Evolutionary conservation across 352 stramenopile species (phyloP).

Genomic region (Phytophthora vignae): DNA sequence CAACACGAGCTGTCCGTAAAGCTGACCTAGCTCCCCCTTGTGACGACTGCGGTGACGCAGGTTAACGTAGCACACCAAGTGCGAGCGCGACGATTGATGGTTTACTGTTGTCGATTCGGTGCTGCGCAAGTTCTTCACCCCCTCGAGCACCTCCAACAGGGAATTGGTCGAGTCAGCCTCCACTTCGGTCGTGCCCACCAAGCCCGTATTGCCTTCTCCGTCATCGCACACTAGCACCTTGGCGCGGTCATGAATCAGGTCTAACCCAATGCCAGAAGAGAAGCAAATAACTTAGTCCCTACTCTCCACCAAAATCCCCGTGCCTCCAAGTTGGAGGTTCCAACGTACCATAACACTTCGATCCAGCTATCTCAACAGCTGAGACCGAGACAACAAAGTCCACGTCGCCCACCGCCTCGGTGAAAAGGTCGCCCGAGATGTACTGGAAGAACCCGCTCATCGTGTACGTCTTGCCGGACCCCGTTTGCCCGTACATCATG

Average conservation of each 20-base stretch:
- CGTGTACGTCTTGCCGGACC: conserved; percentile 82
- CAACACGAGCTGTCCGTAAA: conserved; percentile 61
- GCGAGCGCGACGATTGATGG: conserved; percentile 74
- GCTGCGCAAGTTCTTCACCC: conserved; percentile 73
- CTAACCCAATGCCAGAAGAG: conserved; percentile 15
- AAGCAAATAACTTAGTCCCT: no score
- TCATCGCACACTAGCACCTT: conserved; percentile 83
- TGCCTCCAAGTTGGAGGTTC: background rate
- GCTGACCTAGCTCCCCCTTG: conserved; percentile 24
- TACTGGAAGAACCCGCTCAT: conserved; percentile 89
- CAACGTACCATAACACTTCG: conserved; percentile 66
- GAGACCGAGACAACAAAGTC: conserved; percentile 60
- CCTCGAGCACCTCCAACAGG: conserved; percentile 66
- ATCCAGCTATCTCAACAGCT: conserved; percentile 68
- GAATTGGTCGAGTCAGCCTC: conserved; percentile 66
- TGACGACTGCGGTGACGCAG: conserved; percentile 36
- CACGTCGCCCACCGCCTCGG: conserved; percentile 52
- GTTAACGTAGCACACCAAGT: conserved; percentile 76
- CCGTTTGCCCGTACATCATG: conserved; percentile 85
- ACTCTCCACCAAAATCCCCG: no score
- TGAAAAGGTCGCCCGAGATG: conserved; percentile 76
- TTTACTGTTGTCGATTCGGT: conserved; percentile 87
- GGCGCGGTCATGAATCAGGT: conserved; percentile 53
- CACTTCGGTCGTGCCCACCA: conserved; percentile 69
- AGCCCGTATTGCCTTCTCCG: conserved; percentile 62